Conservation (phyloP, 345 rosid genomes). For the Rhizophora mangle region DNA sequence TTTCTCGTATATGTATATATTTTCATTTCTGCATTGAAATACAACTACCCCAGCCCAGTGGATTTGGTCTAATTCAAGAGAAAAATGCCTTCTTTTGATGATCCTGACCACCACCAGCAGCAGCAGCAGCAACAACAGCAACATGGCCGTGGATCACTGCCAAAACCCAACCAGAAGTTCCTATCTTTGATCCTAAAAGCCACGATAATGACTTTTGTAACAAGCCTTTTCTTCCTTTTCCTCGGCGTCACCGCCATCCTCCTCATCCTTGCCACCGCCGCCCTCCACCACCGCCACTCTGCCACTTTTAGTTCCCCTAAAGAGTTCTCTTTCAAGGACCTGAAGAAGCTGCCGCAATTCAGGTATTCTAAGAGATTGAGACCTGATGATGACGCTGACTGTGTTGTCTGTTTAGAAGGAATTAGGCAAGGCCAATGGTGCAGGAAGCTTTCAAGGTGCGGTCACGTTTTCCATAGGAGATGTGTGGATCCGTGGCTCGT, state of each 20-base stretch:
- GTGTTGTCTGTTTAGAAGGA: conserved; percentile 76
- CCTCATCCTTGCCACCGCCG: conserved; percentile 35
- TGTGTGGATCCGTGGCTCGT: conserved; percentile 85
- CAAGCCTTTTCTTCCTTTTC: conserved; percentile 53
- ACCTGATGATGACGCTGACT: conserved; percentile 27
- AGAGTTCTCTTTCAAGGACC: conserved; percentile 47
- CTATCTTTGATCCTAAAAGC: conserved; percentile 58
- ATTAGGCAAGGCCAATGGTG: conserved; percentile 83
- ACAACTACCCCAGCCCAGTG: no score
- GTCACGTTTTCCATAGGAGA: conserved; percentile 71
- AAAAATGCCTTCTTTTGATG: background rate
- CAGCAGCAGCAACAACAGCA: background rate
- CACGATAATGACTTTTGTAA: conserved; percentile 64
- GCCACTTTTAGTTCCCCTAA: conserved; percentile 23
- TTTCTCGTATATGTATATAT: no score
- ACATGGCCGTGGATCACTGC: conserved; percentile 27
- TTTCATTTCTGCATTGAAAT: no score
- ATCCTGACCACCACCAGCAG: conserved; percentile 13
- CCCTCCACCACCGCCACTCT: conserved; percentile 44
- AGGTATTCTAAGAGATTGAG: conserved; percentile 27
- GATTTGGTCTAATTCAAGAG: background rate
- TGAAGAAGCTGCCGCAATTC: conserved; percentile 63
- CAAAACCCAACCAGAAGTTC: conserved; percentile 45
- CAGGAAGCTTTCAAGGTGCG: conserved; percentile 58
- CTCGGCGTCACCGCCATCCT: conserved; percentile 54